Base-by-base conservation (phyloP, 352 stramenopile species). In the Nothophytophthora sp. region DNA sequence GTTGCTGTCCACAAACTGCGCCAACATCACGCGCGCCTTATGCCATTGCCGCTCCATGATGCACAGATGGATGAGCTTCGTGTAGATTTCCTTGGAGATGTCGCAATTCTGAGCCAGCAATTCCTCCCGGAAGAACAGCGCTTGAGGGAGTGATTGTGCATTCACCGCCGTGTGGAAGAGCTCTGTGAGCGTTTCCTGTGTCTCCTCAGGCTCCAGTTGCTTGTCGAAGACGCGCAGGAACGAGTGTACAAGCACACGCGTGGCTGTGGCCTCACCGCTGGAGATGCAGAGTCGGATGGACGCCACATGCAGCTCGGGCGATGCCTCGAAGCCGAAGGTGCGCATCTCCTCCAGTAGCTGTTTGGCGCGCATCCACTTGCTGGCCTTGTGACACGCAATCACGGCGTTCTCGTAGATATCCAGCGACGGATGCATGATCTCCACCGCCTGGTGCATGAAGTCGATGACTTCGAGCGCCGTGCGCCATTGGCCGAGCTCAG, bases 351-450 rank as follows among this genome's bases (percentile, higher is more conserved):
- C 81, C 9, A 89, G 52, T 33, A 91, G 60, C 42, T 85, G 71
- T 53, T 88, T 89, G 23, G 64, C 67, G 55, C 70, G 74, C 60
- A 87, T 87, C 81, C 81, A 91, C 50, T 88, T 86, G 33, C 67
- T 55, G 1, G 54, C 78, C 35, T 40, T 50, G 45, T 73, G 60
- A 53, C 78, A 88, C 22, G 81, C 72, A 1, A 37, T 41, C 39
- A 91, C 66, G n/a, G 73, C 81, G 55, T 91, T 80, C 52, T 91
- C 81, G 41, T 89, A 91, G 22, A 91, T 81, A 42, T 73, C 63
- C 22, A 69, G 40, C 27, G 75, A 88, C 38, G 81, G 73, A 23
- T 84, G 68, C 81, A 89, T 91, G 35, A 86, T 61, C 20, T 91
- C 78, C 27, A 82, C 57, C 29, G 71, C 76, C 32, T 73, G 22